Conservation (phyloP, 805 yeast genomes). For the Candida gorgasii region DNA sequence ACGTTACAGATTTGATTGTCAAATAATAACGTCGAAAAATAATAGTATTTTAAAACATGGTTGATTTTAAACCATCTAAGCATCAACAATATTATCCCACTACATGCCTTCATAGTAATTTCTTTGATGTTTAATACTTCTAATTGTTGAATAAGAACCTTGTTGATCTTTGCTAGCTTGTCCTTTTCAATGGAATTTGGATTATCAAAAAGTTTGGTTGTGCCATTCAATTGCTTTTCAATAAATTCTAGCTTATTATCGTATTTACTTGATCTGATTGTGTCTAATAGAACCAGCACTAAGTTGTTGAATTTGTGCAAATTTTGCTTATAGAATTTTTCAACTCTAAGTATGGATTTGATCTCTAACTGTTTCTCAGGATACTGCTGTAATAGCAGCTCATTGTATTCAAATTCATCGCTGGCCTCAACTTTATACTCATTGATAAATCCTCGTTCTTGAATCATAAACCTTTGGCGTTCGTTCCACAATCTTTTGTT, state of each 20-base stretch:
- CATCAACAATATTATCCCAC: slow-evolving; percentile 53
- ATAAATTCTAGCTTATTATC: slow-evolving; percentile 37
- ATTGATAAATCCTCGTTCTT: slow-evolving; percentile 58
- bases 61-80: slow-evolving; percentile 77
- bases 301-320: slow-evolving; percentile 63
- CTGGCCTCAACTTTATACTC: slow-evolving; percentile 20
- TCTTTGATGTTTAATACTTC: slow-evolving; percentile 66
- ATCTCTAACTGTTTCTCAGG: slow-evolving; percentile 40
- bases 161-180: slow-evolving; percentile 20
- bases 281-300: slow-evolving; percentile 61
- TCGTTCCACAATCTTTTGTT: slow-evolving; percentile 71
- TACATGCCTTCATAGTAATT: slow-evolving; percentile 56
- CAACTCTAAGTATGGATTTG: slow-evolving; percentile 54
- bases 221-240: slow-evolving; percentile 37
- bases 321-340: slow-evolving; percentile 53
- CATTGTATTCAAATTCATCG: slow-evolving; percentile 30
- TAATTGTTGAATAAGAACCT: slow-evolving; percentile 40
- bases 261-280: slow-evolving; percentile 53
- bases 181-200: slow-evolving; percentile 1
- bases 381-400: slow-evolving; percentile 23
- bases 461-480: slow-evolving; percentile 66
- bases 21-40: slow-evolving; percentile 65
- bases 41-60: slow-evolving; percentile 79
- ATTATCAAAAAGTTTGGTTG: slow-evolving; percentile 25
- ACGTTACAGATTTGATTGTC: slow-evolving; percentile 61